Evolutionary conservation across 2,329 filamentous ascomycete species (phyloP), one percentile per base, ranked within the genome.

Genomic region (Leptoxyphium fumago): DNA sequence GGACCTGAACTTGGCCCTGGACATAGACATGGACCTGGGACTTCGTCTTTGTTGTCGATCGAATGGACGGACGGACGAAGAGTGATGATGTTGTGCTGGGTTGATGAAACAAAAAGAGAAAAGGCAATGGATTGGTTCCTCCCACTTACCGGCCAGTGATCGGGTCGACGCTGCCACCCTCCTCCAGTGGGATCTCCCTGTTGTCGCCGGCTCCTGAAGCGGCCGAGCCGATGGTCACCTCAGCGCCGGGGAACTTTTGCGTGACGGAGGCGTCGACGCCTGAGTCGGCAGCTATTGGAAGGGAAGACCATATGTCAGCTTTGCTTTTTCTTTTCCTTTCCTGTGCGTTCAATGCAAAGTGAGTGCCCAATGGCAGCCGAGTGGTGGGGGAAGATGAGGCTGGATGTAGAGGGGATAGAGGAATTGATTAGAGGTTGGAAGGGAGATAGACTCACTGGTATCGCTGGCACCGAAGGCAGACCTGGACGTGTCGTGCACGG

Each of bases 251-350:
- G 57, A 72, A 72, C 38, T 64, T 64, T 30, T 53, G 43, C 13
- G 52, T 52, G 8, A 60, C 64, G 46, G 50, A 49, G n/a, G 62
- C 57, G 56, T 72, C 63, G 55, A 73, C 59, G 53, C 68, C 69
- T 42, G 68, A 72, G 49, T 72, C 69, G 39, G 40, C 50, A 34
- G 62, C 68, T 71, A 34, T n/a, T n/a, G n/a, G n/a, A n/a, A n/a
- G n/a, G n/a, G n/a, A n/a, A n/a, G n/a, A n/a, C n/a, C n/a, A n/a
- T n/a, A 34, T 34, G 30, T 34, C 30, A 34, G 30, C 14, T 34
- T 34, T 34, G 10, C 14, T 34, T 34, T 14, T 34, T 34, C 14
- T 34, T 14, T 34, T 34, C 14, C 14, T 14, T 34, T 10, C 10
- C 14, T 14, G 10, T 34, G 30, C 14, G 10, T n/a, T n/a, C n/a